A percentile compares a stretch with the other conserved stretches of the same genome.
These are phyloP conservation scores for Cercospora sesami DNA, from an alignment of 2,329 filamentous ascomycete genomes.

Conservation along the genomic window DNA sequence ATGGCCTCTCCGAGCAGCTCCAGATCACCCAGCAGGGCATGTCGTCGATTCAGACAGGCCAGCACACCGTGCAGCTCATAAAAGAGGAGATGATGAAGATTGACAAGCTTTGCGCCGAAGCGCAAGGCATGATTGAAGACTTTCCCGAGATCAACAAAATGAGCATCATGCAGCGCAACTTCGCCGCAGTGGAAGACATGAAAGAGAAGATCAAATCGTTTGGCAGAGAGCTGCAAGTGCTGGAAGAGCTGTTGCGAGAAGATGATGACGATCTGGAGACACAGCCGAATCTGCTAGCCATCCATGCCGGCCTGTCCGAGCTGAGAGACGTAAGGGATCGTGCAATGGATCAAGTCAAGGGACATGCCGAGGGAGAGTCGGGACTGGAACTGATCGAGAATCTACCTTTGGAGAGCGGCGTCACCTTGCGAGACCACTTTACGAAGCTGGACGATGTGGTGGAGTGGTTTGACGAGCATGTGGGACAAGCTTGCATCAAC, in stretches of 20 bases:
- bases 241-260: constrained; percentile 76
- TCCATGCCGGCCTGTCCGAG: constrained; percentile 90
- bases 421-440: constrained; percentile 88
- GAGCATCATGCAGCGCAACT: constrained; percentile 94
- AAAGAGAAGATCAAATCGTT: constrained; percentile 86
- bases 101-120: constrained; percentile 94
- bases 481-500: constrained; percentile 84
- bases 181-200: constrained; percentile 91
- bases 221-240: constrained; percentile 69
- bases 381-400: constrained; percentile 91
- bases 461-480: constrained; percentile 93
- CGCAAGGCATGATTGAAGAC: constrained; percentile 95
- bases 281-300: constrained; percentile 85
- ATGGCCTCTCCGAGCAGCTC: constrained; percentile 85
- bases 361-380: constrained; percentile 74
- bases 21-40: constrained; percentile 94
- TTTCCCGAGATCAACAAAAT: constrained; percentile 90
- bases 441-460: constrained; percentile 80
- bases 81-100: constrained; percentile 99
- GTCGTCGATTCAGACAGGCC: constrained; percentile 81
- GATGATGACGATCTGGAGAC: constrained; percentile 84
- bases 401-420: constrained; percentile 60
- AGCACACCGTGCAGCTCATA: constrained; percentile 87
- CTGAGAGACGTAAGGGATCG: constrained; percentile 92
- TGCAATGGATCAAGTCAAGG: constrained; percentile 90